Percentiles rank a stretch among this genome's conserved stretches.
phyloP scores from a whole-genome alignment of 306 rosid species.

The Hippophae tibetana region DNA sequence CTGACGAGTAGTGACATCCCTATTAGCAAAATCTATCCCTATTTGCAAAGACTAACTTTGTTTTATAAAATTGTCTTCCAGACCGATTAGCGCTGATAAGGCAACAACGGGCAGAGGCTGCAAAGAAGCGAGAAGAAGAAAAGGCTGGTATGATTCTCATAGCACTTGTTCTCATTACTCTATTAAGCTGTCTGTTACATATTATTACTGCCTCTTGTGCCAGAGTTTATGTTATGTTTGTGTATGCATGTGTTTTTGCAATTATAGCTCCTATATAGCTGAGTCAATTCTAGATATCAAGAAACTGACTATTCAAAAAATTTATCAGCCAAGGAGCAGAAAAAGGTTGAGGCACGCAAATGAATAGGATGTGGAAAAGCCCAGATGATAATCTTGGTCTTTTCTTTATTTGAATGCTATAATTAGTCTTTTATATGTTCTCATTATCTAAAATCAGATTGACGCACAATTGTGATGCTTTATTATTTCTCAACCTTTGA shows the following conservation, averaged over 20 bases:
- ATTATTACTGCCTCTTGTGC: too few relatives aligned
- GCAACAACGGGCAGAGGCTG: conserved; percentile 84
- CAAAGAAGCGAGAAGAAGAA: conserved; percentile 79
- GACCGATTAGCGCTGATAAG: conserved; percentile 79
- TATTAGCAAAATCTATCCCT: not conserved
- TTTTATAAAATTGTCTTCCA: conserved; percentile 20
- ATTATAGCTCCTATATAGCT: too few relatives aligned
- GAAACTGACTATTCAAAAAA: conserved; percentile 11
- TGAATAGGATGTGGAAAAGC: conserved; percentile 17
- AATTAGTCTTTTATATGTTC: conserved; percentile 4
- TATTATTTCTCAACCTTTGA: conserved; percentile 1
- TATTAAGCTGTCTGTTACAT: too few relatives aligned
- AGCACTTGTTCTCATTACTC: too few relatives aligned
- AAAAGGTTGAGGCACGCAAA: conserved; percentile 66
- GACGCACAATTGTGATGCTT: not conserved
- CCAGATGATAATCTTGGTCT: conserved; percentile 2
- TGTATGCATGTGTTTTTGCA: not conserved
- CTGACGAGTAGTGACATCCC: too few relatives aligned
- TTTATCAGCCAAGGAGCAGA: conserved; percentile 69
- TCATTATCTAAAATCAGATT: not conserved
- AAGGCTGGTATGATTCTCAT: conserved; percentile 49
- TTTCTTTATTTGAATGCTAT: not conserved
- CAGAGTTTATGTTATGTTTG: not conserved
- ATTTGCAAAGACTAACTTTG: not conserved
- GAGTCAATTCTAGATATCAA: not conserved